Conservation (phyloP, 2,329 filamentous ascomycete genomes). For the Ceratocystis harringtonii region DNA sequence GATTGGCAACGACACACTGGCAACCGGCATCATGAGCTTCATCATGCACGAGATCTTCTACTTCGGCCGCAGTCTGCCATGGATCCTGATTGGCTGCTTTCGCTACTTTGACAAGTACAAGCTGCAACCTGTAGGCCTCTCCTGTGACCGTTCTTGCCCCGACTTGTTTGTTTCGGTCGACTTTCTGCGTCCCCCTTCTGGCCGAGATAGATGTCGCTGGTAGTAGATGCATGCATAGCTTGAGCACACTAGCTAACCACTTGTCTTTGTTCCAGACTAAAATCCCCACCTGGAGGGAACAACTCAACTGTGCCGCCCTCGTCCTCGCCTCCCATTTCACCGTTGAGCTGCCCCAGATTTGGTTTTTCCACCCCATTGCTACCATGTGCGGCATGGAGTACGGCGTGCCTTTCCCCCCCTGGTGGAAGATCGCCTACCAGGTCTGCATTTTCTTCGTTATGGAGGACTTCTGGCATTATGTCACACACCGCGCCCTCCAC, state of each 20-base stretch:
- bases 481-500: slow-evolving; percentile 83
- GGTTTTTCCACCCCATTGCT: slow-evolving; percentile 95
- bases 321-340: slow-evolving; percentile 94
- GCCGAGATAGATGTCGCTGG: no score
- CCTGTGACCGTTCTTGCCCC: not conserved
- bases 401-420: slow-evolving; percentile 72
- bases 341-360: slow-evolving; percentile 95
- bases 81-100: slow-evolving; percentile 80
- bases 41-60: slow-evolving; percentile 87
- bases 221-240: no score
- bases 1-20: slow-evolving; percentile 95
- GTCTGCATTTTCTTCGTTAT: slow-evolving; percentile 88
- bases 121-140: slow-evolving; percentile 56
- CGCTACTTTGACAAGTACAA: slow-evolving; percentile 87
- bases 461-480: slow-evolving; percentile 98
- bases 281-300: slow-evolving; percentile 81
- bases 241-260: not conserved
- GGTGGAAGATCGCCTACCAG: slow-evolving; percentile 78
- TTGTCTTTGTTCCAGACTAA: slow-evolving; percentile 38
- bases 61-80: slow-evolving; percentile 81
- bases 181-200: not conserved
- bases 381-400: slow-evolving; percentile 82
- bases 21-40: slow-evolving; percentile 96
- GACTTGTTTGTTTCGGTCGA: not conserved
- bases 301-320: slow-evolving; percentile 84